Evolutionary conservation across 495 filamentous ascomycete species (phyloP), one percentile per base, ranked within the genome.

Genomic region (Bryoglossum gracile): DNA sequence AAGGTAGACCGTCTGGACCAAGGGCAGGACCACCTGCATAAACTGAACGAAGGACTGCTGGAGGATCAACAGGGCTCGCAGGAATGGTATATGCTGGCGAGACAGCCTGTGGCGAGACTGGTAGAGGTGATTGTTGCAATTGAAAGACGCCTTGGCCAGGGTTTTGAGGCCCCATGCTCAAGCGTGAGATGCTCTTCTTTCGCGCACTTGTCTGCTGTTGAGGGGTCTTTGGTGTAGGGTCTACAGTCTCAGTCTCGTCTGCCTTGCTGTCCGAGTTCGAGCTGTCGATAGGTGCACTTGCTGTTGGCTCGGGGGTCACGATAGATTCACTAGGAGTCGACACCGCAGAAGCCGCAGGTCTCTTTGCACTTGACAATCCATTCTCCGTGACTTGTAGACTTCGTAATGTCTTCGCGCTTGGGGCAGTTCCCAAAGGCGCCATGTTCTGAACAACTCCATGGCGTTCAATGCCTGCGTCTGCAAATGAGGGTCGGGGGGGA

Each of bases 401-500:
- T 48, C 60, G 57, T 26, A 50, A 13, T 1, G 55, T 19, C 52
- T 58, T 63, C 25, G 39, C 18, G 61, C 71, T 80, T 6, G 84
- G 84, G 39, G 75, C 64, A 21, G 73, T 73, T 30, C 84, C 84
- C 3, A 89, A 65, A 22, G 84, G 76, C 33, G 74, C 75, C 84
- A 89, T 87, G 54, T 77, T 75, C 62, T 80, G 80, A 9, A 85
- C 64, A 4, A 86, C 81, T 41, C 80, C 80, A 54, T 78, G 71
- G 23, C 79, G 67, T 51, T 79, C 66, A 55, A 79, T 68, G 51
- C 73, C 81, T 14, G 70, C 73, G 47, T 91, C 87, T 62, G 76
- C 71, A 61, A 80, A 91, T 53, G 82, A 87, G 1, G 87, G 76
- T 21, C 62, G 65, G 51, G 84, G 81, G 22, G 71, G 66, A 53